These are phyloP conservation scores for Aspergillus versicolor DNA, from an alignment of 2,329 filamentous ascomycete genomes.

Conservation along the genomic window DNA sequence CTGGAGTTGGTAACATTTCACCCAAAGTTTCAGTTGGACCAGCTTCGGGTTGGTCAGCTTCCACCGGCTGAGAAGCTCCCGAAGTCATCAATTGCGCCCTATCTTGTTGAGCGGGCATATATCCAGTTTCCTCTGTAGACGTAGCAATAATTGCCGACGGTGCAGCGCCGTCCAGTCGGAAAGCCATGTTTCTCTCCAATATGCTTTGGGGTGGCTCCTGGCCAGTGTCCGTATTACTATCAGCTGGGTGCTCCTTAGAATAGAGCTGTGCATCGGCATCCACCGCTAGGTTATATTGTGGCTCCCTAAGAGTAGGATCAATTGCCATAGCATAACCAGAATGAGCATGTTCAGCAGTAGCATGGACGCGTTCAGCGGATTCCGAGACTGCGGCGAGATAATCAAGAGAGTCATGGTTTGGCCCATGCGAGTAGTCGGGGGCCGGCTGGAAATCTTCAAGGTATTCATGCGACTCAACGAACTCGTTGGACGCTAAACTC, in stretches of 20 bases:
- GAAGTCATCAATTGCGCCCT: slow-evolving; percentile 22
- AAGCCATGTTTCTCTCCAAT: slow-evolving; percentile 1
- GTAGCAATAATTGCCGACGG: slow-evolving; percentile 1
- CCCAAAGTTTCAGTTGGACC: background rate
- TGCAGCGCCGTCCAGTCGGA: slow-evolving; percentile 18
- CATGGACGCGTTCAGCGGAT: slow-evolving; percentile 10
- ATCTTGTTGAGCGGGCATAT: background rate
- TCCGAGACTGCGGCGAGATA: slow-evolving; percentile 16
- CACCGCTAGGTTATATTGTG: background rate
- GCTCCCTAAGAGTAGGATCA: slow-evolving; percentile 10
- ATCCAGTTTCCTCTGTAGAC: background rate
- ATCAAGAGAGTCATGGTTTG: slow-evolving; percentile 18
- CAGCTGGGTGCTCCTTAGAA: background rate
- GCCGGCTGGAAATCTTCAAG: slow-evolving; percentile 2
- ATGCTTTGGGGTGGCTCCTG: background rate
- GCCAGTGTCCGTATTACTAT: background rate
- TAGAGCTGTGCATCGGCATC: background rate
- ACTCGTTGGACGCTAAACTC: background rate
- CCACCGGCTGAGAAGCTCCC: slow-evolving; percentile 24
- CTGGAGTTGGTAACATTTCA: slow-evolving; percentile 14
- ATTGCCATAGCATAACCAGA: slow-evolving; percentile 4
- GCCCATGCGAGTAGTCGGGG: slow-evolving; percentile 4
- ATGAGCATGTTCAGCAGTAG: background rate
- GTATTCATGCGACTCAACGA: background rate
- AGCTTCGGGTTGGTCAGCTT: background rate